These are phyloP conservation scores for Trichopus zeylanicus DNA, from an alignment of 116 monocot genomes.

Conservation along the genomic window DNA sequence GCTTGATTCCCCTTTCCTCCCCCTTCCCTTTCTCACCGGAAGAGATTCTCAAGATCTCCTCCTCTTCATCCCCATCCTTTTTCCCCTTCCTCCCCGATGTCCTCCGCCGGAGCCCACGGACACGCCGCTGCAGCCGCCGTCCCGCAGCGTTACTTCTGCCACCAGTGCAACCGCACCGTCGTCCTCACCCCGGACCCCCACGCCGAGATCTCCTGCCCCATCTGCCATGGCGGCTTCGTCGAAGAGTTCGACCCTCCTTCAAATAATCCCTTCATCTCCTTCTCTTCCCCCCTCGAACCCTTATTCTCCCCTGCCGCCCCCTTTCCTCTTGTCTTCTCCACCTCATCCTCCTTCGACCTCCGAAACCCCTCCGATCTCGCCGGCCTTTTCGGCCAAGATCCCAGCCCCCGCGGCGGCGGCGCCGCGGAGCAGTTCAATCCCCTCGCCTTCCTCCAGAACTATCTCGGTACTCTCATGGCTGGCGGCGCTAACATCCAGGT, in stretches of 20 bases:
- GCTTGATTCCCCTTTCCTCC: too few species aligned
- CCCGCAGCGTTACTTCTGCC: slow-evolving; percentile 45
- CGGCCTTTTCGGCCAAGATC: slow-evolving; percentile 17
- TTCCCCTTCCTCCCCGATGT: slow-evolving; percentile 8
- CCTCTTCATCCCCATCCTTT: not conserved
- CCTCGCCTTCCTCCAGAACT: slow-evolving; percentile 49
- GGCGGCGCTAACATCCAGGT: slow-evolving; percentile 67
- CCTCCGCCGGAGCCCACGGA: too few species aligned
- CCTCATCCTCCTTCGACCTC: slow-evolving; percentile 17
- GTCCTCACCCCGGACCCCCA: slow-evolving; percentile 20
- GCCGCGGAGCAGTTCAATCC: slow-evolving; percentile 31
- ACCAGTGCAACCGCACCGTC: slow-evolving; percentile 57
- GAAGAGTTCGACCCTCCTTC: slow-evolving; percentile 30
- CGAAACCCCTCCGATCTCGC: slow-evolving; percentile 21
- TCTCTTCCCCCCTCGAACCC: slow-evolving; percentile 9
- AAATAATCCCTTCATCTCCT: slow-evolving; percentile 24
- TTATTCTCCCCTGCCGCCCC: slow-evolving; percentile 8
- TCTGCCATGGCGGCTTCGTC: slow-evolving; percentile 45
- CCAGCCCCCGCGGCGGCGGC: not conserved
- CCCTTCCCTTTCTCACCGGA: not conserved
- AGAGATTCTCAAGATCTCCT: not conserved
- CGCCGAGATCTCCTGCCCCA: slow-evolving; percentile 31
- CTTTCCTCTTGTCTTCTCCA: slow-evolving; percentile 11
- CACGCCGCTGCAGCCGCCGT: slow-evolving; percentile 16
- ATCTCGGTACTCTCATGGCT: slow-evolving; percentile 46